Base-by-base conservation (phyloP, 2,329 filamentous ascomycete species). In the Cladosporium oxysporum region DNA sequence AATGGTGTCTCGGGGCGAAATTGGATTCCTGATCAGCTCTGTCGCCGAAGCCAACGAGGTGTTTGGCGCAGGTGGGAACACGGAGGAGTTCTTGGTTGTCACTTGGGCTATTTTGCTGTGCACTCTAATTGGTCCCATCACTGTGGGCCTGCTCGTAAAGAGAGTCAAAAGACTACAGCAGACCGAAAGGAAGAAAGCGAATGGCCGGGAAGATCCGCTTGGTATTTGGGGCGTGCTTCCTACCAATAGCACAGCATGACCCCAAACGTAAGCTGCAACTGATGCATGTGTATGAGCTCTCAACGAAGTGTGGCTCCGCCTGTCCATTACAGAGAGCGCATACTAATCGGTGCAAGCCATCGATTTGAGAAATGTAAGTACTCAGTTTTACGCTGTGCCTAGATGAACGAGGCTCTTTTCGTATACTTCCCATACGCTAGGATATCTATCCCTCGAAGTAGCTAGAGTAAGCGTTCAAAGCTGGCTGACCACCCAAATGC, bases 1-100 rank as follows among this genome's bases (percentile, higher is more conserved):
- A 2, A 94, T 94, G 91, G 85, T 90, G 0, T 87, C 91, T 0
- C 83, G 91, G n/a, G 91, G 91, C 0, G 91, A 95, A 74, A 91
- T 94, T 37, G 90, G 91, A 0, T 92, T 92, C 68, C 76, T 94
- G 52, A 91, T 95, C 67, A 88, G 88, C 0, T 87, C 88, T 0
- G 76, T 93, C 0, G 89, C 89, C 0, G 83, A 91, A 71, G 83
- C 78, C 5, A 78, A 80, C 16, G 82, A 83, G 0, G 79, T 85
- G 12, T 85, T 85, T 66, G 74, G 75, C 1, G 33, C 60, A 31
- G 47, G 66, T 31, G 57, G 66, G 2, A 75, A 76, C 18, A 80
- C 81, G 0, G 80, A 84, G 41, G 79, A 84, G 0, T 87, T 85
- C 66, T 74, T 87, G 3, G 78, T 85, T 0, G 81, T 83, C 1